Evolutionary conservation across 2,329 filamentous ascomycete genomes (phyloP).

Genomic region (Coniella vitis): DNA sequence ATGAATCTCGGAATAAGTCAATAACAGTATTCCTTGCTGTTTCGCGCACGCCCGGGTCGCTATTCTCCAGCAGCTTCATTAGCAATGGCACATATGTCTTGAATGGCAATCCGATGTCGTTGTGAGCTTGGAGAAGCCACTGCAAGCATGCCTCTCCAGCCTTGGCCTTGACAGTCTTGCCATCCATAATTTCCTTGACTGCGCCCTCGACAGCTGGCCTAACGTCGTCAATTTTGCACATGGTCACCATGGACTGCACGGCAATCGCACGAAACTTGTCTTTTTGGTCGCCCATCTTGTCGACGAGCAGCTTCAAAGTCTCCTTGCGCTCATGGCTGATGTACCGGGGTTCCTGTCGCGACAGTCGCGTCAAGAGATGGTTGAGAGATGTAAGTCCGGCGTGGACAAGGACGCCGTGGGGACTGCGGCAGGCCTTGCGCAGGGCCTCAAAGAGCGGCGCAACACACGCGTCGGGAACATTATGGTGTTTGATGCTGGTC

Average conservation of each 20-base stretch:
- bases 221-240: constrained; percentile 61
- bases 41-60: constrained; percentile 81
- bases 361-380: constrained; percentile 79
- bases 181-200: constrained; percentile 68
- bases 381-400: constrained; percentile 83
- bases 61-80: constrained; percentile 83
- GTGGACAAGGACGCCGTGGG: constrained; percentile 70
- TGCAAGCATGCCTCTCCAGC: constrained; percentile 80
- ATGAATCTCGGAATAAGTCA: constrained; percentile 76
- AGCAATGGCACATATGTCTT: constrained; percentile 74
- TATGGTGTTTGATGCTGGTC: constrained; percentile 85
- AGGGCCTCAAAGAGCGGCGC: constrained; percentile 75
- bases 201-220: constrained; percentile 65
- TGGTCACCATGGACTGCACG: constrained; percentile 66
- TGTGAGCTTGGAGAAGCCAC: constrained; percentile 83
- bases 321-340: constrained; percentile 63
- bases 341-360: constrained; percentile 73
- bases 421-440: constrained; percentile 65
- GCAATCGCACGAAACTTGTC: constrained; percentile 76
- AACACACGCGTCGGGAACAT: constrained; percentile 71
- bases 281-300: constrained; percentile 81
- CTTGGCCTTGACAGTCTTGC: constrained; percentile 71
- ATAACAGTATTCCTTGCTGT: constrained; percentile 77
- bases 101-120: constrained; percentile 72
- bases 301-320: constrained; percentile 69